Base-by-base conservation (phyloP, 345 rosid genomes). In the Melaleuca quinquenervia region DNA sequence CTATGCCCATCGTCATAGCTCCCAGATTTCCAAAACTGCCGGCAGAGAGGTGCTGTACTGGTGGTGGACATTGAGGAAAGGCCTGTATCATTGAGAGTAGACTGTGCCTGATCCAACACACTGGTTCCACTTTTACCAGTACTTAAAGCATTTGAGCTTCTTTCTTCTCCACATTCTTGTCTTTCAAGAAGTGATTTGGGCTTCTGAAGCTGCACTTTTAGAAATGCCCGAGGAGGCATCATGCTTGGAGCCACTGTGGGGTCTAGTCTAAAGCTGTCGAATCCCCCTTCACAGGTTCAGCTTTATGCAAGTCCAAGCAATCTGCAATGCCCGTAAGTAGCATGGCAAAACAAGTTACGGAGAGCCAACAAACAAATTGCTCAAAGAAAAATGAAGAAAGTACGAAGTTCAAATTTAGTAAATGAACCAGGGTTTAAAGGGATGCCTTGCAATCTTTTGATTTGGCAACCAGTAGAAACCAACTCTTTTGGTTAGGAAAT, bases 11-110 rank as follows among this genome's bases (percentile, higher is more conserved):
- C 93, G 10, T 76, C 86, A 29, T 97, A 97, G 87, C 52, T 91
- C 74, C 99, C 99, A 86, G 99, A 92, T 91, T 93, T 97, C 99
- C 99, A 97, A 86, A 97, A 97, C 86, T 96, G 99, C 52, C 98
- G 93, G 92, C 94, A 91, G 84, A 96, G 88, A 56, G 98, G 99
- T 1, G 97, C 94, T 16, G 96, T 89, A 70, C 92, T 90, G 49
- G 92, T 88, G 52, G 90, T 83, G 55, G 96, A 92, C 18, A 90
- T 53, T n/a, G 93, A 91, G 84, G 96, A 93, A 88, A 92, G 92
- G 44, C 96, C 94, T 10, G 93, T 87, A 86, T 94, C 98, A 22
- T 96, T 95, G 82, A 88, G 88, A 15, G 96, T 93, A 78, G 97
- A 92, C 74, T 91, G 96, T 29, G 89, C 95, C 88, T 93, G 98